Evolutionary conservation across 257 asterid genomes (phyloP).

Genomic region (Solanum stenotomum): DNA sequence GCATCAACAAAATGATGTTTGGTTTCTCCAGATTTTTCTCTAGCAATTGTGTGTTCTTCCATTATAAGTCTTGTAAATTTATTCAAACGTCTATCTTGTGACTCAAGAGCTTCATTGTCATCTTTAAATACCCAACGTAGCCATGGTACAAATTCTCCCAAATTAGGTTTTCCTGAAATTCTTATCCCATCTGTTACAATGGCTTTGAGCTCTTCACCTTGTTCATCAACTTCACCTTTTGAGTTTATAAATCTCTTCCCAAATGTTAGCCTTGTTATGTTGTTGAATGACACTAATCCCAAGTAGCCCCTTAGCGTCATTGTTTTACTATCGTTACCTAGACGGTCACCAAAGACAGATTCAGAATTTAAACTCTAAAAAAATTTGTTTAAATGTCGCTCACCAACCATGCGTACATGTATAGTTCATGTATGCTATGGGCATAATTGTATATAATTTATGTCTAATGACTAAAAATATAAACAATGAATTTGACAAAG

Average conservation of each 20-base stretch:
- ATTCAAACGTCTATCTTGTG: constrained; percentile 37
- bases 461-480: too few relatives aligned
- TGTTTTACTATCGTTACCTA: constrained; percentile 45
- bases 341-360: not conserved
- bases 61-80: constrained; percentile 53
- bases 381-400: not conserved
- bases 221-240: constrained; percentile 43
- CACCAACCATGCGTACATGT: not conserved
- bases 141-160: constrained; percentile 58
- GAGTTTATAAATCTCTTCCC: constrained; percentile 71
- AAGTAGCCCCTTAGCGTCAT: constrained; percentile 50
- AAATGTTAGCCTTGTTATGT: constrained; percentile 68
- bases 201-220: constrained; percentile 65
- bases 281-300: constrained; percentile 68
- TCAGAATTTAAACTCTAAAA: not conserved
- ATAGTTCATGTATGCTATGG: too few relatives aligned
- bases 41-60: constrained; percentile 72
- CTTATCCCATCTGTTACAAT: constrained; percentile 43
- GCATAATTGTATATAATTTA: too few relatives aligned
- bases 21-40: constrained; percentile 50
- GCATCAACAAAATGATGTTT: constrained; percentile 83
- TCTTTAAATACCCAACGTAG: constrained; percentile 43
- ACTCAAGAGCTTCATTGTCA: constrained; percentile 34
- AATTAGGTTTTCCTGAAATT: constrained; percentile 41
- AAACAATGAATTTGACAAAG: too few relatives aligned